Evolutionary conservation across 495 filamentous ascomycete genomes (phyloP), one percentile per base, ranked within the genome.

Genomic region (Penicillium waksmanii): DNA sequence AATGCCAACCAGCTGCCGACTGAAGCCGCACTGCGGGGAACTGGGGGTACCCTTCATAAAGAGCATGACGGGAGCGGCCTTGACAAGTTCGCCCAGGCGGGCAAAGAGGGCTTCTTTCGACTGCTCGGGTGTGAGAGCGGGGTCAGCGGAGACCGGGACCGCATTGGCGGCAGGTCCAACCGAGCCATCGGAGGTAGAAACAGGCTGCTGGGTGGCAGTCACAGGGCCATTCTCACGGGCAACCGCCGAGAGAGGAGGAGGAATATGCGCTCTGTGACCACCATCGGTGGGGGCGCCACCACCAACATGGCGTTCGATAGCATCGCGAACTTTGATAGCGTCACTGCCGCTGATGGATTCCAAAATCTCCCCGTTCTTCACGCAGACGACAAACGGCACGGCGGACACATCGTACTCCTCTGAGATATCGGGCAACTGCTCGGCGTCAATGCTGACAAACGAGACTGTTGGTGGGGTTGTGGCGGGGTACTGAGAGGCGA

Each of bases 21-120:
- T 95, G 78, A 97, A 98, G 3, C 95, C 95, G 71, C 95, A 98
- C 75, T 97, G 92, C 7, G 95, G 95, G 56, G 85, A 82, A 63
- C 87, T 90, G 0, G 95, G 95, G 2, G 96, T 96, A 35, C 95
- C 78, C 69, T 84, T 84, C 82, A 84, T 84, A 78, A 98, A 98
- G 55, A 98, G 82, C 95, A 98, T 97, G 18, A 98, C 94, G 3
- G 93, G 92, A 31, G 96, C 95, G 4, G 96, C 95, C 75, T 90
- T 95, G 51, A 97, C 93, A 36, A 98, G 80, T 53, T 92, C 86
- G 8, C 70, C 78, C 11, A 99, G 82, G 38, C 95, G 81, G 59
- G 85, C 85, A 61, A 89, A 84, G 36, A 98, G 80, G 50, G 91
- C 89, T 72, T 95, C 90, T 78, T 92, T 89, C 38, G 80, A 76